phyloP scores from a whole-genome alignment of 2,329 filamentous ascomycete species.

The Metarhizium rileyi region DNA sequence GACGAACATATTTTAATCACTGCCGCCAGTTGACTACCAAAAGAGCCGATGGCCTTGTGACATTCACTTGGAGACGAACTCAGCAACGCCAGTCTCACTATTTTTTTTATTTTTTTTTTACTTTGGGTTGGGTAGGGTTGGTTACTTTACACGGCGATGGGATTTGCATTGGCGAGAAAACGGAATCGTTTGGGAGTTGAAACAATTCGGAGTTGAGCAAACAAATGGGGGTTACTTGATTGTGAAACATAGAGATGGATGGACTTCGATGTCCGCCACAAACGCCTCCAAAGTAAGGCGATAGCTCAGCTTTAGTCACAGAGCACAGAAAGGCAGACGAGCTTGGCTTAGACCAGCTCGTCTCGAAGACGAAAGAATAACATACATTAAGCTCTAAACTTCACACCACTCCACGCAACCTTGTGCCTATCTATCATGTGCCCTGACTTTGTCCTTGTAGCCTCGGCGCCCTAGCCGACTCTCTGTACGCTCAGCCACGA shows the following conservation, averaged over 20 bases:
- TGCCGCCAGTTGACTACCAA: not conserved
- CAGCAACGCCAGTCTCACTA: not conserved
- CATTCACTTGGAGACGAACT: constrained; percentile 6
- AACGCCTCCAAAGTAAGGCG: not conserved
- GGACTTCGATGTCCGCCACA: constrained; percentile 1
- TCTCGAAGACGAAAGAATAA: constrained; percentile 3
- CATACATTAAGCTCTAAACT: not conserved
- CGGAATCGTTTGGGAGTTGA: not conserved
- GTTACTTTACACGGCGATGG: not conserved
- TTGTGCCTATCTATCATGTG: no score
- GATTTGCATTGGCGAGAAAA: not conserved
- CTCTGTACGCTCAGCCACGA: no score
- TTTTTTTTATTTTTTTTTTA: not conserved
- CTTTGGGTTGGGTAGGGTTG: not conserved
- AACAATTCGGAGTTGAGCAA: no score
- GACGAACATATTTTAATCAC: constrained; percentile 8
- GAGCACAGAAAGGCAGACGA: not conserved
- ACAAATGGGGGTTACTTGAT: not conserved
- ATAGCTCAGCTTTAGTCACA: not conserved
- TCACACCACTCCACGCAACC: no score
- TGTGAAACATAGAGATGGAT: not conserved
- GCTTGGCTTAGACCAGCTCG: not conserved
- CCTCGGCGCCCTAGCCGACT: no score
- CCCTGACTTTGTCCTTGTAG: no score
- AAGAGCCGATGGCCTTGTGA: not conserved